A percentile compares a stretch with the other conserved stretches of the same genome.
These are phyloP conservation scores for Cucumis melo DNA, from an alignment of 306 rosid genomes.

Conservation along the genomic window DNA sequence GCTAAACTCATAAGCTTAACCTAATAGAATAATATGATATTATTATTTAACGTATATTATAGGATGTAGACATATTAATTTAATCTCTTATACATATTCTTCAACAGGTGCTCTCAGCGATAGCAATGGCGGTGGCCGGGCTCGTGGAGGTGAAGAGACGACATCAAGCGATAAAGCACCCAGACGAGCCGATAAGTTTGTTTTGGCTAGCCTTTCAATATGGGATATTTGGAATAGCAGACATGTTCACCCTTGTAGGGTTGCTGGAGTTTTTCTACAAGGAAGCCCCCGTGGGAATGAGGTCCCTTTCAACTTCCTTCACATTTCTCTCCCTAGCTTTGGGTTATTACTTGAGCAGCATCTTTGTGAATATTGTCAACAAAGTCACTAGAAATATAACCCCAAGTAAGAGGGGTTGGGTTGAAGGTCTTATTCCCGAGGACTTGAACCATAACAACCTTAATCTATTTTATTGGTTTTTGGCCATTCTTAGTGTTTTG, in stretches of 20 bases:
- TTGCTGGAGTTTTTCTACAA: slow-evolving; percentile 63
- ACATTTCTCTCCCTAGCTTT: slow-evolving; percentile 53
- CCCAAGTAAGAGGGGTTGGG: slow-evolving; percentile 55
- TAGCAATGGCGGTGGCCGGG: slow-evolving; percentile 70
- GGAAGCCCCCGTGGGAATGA: slow-evolving; percentile 66
- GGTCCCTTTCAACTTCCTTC: slow-evolving; percentile 61
- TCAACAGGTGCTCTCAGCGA: slow-evolving; percentile 15
- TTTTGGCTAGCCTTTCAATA: slow-evolving; percentile 75
- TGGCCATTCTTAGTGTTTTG: slow-evolving; percentile 55
- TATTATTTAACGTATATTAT: too few relatives aligned
- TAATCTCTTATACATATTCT: not conserved
- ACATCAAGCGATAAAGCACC: slow-evolving; percentile 29
- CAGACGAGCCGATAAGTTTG: slow-evolving; percentile 32
- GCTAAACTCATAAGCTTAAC: not conserved
- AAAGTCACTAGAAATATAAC: slow-evolving; percentile 31
- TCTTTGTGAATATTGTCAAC: slow-evolving; percentile 48
- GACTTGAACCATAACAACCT: slow-evolving; percentile 44
- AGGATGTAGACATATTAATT: not conserved
- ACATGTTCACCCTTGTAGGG: slow-evolving; percentile 81
- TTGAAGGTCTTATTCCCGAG: slow-evolving; percentile 23
- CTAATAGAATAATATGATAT: too few relatives aligned
- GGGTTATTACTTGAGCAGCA: slow-evolving; percentile 57
- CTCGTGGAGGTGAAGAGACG: slow-evolving; percentile 51
- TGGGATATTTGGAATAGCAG: slow-evolving; percentile 70
- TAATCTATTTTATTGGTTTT: slow-evolving; percentile 61